Base-by-base conservation (phyloP, 225 moss, liverwort and hornwort genomes). In the Bryoerythrophyllum caledonicum region DNA sequence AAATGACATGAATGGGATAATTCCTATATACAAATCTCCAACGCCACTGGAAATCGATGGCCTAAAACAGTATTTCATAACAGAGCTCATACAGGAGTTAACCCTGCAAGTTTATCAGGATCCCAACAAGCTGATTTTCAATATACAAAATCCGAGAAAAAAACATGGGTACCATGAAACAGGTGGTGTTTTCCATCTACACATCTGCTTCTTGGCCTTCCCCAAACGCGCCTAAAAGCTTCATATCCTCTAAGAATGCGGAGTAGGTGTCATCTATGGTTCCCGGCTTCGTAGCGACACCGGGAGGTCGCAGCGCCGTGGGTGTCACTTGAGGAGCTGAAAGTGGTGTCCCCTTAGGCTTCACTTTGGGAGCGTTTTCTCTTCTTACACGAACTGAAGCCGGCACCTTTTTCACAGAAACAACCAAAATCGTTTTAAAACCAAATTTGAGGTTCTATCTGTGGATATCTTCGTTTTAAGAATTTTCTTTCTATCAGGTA, bases 211-310 rank as follows among this genome's bases (percentile, higher is more conserved):
- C 95, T 82, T 88, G 82, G 53, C 97, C 95, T 72, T 89, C 93
- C 57, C 93, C 95, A 81, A 99, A 99, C 27, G 97, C 97, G 60
- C 97, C 97, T 44, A 99, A 71, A 37, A 93, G 95, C 80, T 99
- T 99, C 97, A 99, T 93, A 79, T 99, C 97, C 78, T 99, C 97
- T 84, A 99, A 86, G 79, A 99, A 99, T 30, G 97, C 97, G 71
- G 94, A 92, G 32, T 99, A 99, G 8, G 93, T 88, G 67, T 99
- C 97, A 55, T 99, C 97, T 74, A 99, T 93, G 59, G 92, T 92
- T 78, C 76, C 86, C 23, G 94, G 92, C 84, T 91, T 96, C 68
- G 84, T 83, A 57, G 79, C 71, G 1, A 49, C 48, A 63, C 82
- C 81, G 44, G 80, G 53, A 32, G 84, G 81, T 41, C 77, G 81